Base-by-base conservation (phyloP, 2,329 filamentous ascomycete species). In the Apiospora hydei region DNA sequence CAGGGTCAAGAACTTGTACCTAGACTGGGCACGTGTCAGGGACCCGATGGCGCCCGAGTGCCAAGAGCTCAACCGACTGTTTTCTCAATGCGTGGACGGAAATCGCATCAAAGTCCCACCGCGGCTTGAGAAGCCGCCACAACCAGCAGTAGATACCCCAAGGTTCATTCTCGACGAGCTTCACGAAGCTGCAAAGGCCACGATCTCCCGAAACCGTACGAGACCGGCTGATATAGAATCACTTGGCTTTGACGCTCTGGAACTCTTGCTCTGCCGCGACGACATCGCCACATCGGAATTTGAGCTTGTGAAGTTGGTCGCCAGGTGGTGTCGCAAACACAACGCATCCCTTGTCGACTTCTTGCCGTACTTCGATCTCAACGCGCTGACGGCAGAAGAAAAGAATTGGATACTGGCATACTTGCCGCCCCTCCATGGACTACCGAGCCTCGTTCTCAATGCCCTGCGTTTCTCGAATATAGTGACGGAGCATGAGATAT, bases 71-170 rank as follows among this genome's bases (percentile, higher is more conserved):
- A 84, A 84, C 72, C 77, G 82, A 5, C 75, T 84, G 4, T 84
- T 84, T 71, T 84, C 83, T 5, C 79, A 79, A 70, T 83, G 82
- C 69, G 83, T 84, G 10, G 83, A 84, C 72, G 83, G 82, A 0
- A 84, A 84, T 70, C 76, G 78, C 11, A 82, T 84, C 70, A 80
- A 76, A 67, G 74, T 84, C 43, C 82, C 83, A 0, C 71, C 75
- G 26, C 77, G 78, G 38, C 77, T 84, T 0, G 76, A 81, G 67
- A 76, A 79, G 41, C 75, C 79, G 21, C 81, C 81, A 1, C 3
- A n/a, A 6, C 74, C 76, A 14, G 43, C 72, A 16, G 38, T 74
- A 4, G 71, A 75, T 4, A 74, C 72, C 0, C 69, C 74, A 16
- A 76, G 77, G 0, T 84, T 84, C 69, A 79, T 84, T 24, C 78